Base-by-base conservation (phyloP, 169 alveolate species). In the Nephromyces sp. region DNA sequence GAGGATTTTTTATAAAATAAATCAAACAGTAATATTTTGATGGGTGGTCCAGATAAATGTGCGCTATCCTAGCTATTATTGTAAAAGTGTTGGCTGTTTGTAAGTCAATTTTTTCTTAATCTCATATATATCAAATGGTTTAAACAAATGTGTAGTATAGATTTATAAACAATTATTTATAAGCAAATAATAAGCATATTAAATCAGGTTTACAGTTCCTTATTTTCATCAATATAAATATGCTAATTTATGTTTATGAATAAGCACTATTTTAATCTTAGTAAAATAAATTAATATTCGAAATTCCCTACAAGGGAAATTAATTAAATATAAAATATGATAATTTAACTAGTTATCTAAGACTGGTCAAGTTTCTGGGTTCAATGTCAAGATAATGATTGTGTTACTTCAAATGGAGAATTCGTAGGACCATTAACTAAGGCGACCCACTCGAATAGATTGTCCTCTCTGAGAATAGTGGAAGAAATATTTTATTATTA, bases 371-470 rank as follows among this genome's bases (percentile, higher is more conserved):
- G 1, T 52, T 2, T 52, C 22, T 15, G 66, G 43, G 66, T 57
- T 33, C 1, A n/a, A 32, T 57, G 15, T 15, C n/a, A 15, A 15
- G 57, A 15, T 15, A 43, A 43, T 15, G 15, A 21, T 4, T 1
- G 27, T 33, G 66, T 64, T 66, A 89, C 94, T 82, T 91, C 95
- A 77, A 91, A 94, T 24, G 98, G 97, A 1, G 96, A 88, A 66
- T 87, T 94, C 25, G 76, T 85, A 1, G 97, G 98, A 0, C 98
- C 98, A 53, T 75, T 78, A 51, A 94, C 81, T 32, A 87, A 78
- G 2, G 96, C 98, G 31, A 83, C 76, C 96, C 98, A 93, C 75
- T 84, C 81, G 69, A 81, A 76, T 31, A 92, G 24, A 71, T 88
- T 84, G 53, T 89, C 86, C 66, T 84, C 86, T 35, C 93, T 85